Evolutionary conservation across 306 rosid species (phyloP), one percentile per base, ranked within the genome.

Genomic region (Coriaria nepalensis): DNA sequence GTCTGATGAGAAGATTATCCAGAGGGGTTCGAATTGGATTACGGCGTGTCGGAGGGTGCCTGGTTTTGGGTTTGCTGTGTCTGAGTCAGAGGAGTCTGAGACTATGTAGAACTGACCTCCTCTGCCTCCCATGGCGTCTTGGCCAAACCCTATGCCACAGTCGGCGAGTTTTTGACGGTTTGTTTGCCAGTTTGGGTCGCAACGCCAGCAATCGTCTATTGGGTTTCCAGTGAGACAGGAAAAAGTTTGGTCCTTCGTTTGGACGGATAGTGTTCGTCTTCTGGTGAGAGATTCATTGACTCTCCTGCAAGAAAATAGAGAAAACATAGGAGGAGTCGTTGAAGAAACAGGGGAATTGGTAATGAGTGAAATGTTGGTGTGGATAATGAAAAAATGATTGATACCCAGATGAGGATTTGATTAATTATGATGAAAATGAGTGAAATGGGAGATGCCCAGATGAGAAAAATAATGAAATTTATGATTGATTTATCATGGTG

Each of bases 31-130:
- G 7, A 66, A 77, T 64, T 81, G 93, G 45, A 81, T 81, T 0
- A 78, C 93, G 14, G 86, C 93, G 74, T 74, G 77, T 4, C 93
- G 86, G 73, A 81, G 93, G 0, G 86, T 81, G 0, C 93, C 93
- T 0, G 82, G 86, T 0, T 48, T 45, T 0, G 93, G 93, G 71
- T 75, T 75, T 0, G 56, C 72, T 0, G 82, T 71, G 56, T 81
- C 66, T 0, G 10, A 6, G 56, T 81, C 93, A 20, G 93, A 81
- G 10, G 93, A 81, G 67, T 81, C 93, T 2, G 76, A 74, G 8
- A 81, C 93, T 1, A 72, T 0, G 58, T 78, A 81, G 86, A 81
- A 69, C 78, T 60, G 85, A 0, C 93, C 93, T 40, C 75, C 78
- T 37, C 78, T 81, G 0, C 93, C 93, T 4, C 93, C 93, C 47